Conservation (phyloP, 495 filamentous ascomycete genomes). For the Apodospora peruviana region DNA sequence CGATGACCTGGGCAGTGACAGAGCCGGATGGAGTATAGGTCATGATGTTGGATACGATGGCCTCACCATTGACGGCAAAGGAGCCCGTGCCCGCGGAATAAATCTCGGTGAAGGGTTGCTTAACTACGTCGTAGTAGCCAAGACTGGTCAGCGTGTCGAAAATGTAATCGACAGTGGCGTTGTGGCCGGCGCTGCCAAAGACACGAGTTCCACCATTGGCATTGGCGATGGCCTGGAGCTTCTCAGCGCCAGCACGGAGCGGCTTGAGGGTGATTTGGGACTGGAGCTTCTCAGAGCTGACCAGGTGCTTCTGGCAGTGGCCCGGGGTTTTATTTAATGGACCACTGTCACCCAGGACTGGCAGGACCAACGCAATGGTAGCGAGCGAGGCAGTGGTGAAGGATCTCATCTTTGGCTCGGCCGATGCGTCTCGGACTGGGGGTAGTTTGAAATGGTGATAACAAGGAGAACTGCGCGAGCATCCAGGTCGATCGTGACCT, state of each 20-base stretch:
- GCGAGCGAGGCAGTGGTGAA: background rate
- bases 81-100: constrained; percentile 28
- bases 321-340: background rate
- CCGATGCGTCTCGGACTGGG: too few species aligned
- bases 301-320: background rate
- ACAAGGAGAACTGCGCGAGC: background rate
- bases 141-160: constrained; percentile 40
- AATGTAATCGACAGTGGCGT: constrained; percentile 59
- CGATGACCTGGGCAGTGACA: constrained; percentile 35
- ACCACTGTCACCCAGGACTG: background rate
- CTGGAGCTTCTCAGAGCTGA: constrained; percentile 20
- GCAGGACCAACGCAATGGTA: background rate
- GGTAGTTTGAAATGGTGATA: background rate
- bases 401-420: background rate
- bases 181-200: constrained; percentile 57
- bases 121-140: constrained; percentile 56
- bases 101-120: constrained; percentile 49
- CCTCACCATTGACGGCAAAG: constrained; percentile 27
- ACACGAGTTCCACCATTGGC: constrained; percentile 42
- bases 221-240: constrained; percentile 39
- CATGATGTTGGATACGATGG: constrained; percentile 22
- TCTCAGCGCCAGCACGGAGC: constrained; percentile 38
- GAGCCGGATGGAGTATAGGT: constrained; percentile 41
- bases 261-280: constrained; percentile 33
- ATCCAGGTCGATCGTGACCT: background rate